Percentiles rank a stretch among this genome's conserved stretches.
Evolutionary conservation across 768 basidiomycete genomes (phyloP).

Genomic region (Polyporus arcularius): DNA sequence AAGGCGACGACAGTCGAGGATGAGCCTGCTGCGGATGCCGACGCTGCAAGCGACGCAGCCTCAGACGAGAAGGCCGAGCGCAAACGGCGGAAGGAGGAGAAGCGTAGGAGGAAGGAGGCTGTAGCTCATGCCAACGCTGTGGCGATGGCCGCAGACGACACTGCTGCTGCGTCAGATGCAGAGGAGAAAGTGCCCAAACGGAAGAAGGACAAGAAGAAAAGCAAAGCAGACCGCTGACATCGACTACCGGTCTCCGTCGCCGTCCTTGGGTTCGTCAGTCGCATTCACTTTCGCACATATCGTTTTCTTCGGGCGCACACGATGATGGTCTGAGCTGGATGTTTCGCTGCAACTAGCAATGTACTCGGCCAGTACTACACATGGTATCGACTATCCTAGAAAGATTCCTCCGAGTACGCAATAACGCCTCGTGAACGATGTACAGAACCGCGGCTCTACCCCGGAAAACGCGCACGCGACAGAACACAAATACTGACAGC

Average conservation of each 20-base stretch:
- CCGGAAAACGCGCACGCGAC: too few species aligned
- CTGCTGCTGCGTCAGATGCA: slow-evolving; percentile 16
- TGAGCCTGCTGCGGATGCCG: not conserved
- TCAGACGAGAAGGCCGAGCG: slow-evolving; percentile 16
- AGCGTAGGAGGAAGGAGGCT: slow-evolving; percentile 22
- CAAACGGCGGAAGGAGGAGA: slow-evolving; percentile 30
- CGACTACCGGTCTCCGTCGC: too few species aligned
- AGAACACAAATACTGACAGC: too few species aligned
- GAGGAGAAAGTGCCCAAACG: slow-evolving; percentile 25
- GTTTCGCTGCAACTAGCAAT: not conserved
- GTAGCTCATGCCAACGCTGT: slow-evolving; percentile 12
- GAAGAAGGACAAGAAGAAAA: slow-evolving; percentile 31
- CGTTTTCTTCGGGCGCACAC: too few species aligned
- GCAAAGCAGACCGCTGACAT: slow-evolving; percentile 9
- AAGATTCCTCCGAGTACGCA: not conserved
- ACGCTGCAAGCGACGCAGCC: not conserved
- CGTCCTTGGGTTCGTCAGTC: too few species aligned
- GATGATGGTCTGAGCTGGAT: not conserved
- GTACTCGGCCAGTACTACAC: not conserved
- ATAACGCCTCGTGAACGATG: not conserved
- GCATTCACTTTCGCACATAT: too few species aligned
- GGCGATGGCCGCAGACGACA: slow-evolving; percentile 2
- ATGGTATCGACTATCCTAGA: not conserved
- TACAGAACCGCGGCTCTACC: too few species aligned
- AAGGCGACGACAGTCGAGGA: not conserved